phyloP scores from a whole-genome alignment of 495 filamentous ascomycete genomes.

The Daldinia vernicosa region DNA sequence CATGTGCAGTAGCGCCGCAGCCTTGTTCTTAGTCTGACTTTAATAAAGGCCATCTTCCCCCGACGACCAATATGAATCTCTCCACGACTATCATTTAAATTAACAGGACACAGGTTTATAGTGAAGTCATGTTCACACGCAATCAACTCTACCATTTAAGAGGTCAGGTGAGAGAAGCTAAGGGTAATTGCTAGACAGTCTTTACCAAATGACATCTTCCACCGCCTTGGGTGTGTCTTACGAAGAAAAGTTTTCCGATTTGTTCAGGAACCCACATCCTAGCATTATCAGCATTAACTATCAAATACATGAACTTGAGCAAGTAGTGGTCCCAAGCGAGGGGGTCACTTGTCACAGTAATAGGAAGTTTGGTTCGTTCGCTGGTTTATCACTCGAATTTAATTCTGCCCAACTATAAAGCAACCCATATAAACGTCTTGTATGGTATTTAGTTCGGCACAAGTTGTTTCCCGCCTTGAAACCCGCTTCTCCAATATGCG shows the following conservation, averaged over 20 bases:
- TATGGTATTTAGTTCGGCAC: constrained; percentile 10
- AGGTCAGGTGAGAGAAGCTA: constrained; percentile 32
- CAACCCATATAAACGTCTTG: constrained; percentile 25
- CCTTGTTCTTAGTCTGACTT: constrained; percentile 36
- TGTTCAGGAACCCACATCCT: constrained; percentile 21
- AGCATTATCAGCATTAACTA: constrained; percentile 10
- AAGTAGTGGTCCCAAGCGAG: constrained; percentile 13
- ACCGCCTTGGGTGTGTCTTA: constrained; percentile 26
- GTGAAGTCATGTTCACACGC: constrained; percentile 29
- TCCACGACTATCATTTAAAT: constrained; percentile 36
- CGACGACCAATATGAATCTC: constrained; percentile 26
- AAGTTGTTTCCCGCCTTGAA: constrained; percentile 11
- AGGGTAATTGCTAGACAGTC: constrained; percentile 33
- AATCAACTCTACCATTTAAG: constrained; percentile 17
- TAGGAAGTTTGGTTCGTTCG: constrained; percentile 30
- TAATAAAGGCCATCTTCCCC: constrained; percentile 18
- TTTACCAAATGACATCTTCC: constrained; percentile 35
- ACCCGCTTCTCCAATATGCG: constrained; percentile 20
- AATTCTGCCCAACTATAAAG: constrained; percentile 25
- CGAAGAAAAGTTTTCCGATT: constrained; percentile 24
- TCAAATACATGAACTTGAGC: constrained; percentile 28
- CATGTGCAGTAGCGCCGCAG: constrained; percentile 41
- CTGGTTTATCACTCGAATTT: constrained; percentile 26
- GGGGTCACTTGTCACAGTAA: constrained; percentile 38
- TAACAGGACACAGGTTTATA: constrained; percentile 33